Percentiles rank a stretch among this genome's conserved stretches.
phyloP scores from a whole-genome alignment of 2,329 filamentous ascomycete species.

The Pseudopithomyces maydicus region DNA sequence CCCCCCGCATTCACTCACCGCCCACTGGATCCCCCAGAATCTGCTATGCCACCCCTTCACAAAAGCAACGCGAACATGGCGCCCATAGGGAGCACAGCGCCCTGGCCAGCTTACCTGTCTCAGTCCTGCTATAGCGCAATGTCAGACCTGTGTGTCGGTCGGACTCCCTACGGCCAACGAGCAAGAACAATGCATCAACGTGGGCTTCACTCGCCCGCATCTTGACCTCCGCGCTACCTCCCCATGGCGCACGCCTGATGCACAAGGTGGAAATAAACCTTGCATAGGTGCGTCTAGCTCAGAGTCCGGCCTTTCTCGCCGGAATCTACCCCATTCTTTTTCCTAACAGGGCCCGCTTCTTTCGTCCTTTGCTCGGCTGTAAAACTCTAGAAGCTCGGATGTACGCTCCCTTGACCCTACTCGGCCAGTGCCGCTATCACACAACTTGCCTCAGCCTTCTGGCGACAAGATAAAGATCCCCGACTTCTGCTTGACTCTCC shows the following conservation, averaged over 20 bases:
- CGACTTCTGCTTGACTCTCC: constrained; percentile 6
- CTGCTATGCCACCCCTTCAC: constrained; percentile 6
- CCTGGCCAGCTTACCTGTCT: constrained; percentile 16
- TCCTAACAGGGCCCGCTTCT: constrained; percentile 1
- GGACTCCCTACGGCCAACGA: constrained; percentile 29
- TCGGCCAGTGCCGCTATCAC: not conserved
- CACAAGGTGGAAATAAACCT: not conserved
- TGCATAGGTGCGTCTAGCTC: not conserved
- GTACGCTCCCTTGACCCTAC: not conserved
- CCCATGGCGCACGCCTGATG: constrained; percentile 19
- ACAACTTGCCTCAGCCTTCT: constrained; percentile 1
- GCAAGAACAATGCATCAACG: constrained; percentile 25
- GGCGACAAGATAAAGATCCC: not conserved
- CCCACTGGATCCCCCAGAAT: constrained; percentile 14
- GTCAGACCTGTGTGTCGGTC: constrained; percentile 18
- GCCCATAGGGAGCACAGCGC: not conserved
- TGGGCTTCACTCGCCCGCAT: constrained; percentile 23
- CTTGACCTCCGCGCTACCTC: constrained; percentile 17
- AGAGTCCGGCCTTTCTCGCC: constrained; percentile 1
- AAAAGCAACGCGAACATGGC: constrained; percentile 11
- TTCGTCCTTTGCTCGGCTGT: constrained; percentile 4
- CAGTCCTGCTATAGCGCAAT: constrained; percentile 21
- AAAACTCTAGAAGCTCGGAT: constrained; percentile 4
- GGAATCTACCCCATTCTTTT: not conserved
- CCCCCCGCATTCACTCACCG: constrained; percentile 31